Percentiles rank a stretch among this genome's conserved stretches.
Evolutionary conservation across 768 basidiomycete genomes (phyloP).

Genomic region (Lactifluus rugatus): DNA sequence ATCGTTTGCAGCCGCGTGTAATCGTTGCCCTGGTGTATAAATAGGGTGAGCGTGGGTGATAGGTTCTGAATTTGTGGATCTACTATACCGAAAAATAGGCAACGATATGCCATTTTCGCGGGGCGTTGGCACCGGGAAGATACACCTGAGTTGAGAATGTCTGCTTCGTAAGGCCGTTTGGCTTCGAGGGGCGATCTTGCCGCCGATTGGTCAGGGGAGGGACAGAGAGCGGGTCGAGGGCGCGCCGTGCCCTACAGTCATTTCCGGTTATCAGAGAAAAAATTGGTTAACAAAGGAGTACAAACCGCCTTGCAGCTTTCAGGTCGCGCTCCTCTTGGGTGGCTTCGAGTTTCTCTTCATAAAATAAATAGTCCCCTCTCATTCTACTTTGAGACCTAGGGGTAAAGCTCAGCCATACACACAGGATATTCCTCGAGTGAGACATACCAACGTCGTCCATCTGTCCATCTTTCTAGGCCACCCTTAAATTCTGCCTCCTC

Average conservation of each 20-base stretch:
- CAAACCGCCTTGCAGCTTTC: slow-evolving; percentile 67
- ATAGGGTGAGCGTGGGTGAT: slow-evolving; percentile 1
- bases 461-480: slow-evolving; percentile 65
- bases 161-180: slow-evolving; percentile 77
- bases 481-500: slow-evolving; percentile 68
- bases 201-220: slow-evolving; percentile 54
- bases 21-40: slow-evolving; percentile 47
- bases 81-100: slow-evolving; percentile 66
- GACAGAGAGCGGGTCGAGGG: slow-evolving; percentile 49
- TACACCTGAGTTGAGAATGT: slow-evolving; percentile 73
- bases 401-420: background rate
- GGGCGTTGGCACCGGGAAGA: slow-evolving; percentile 45
- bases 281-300: background rate
- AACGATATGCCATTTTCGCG: slow-evolving; percentile 75
- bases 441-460: slow-evolving; percentile 64
- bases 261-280: background rate
- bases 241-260: slow-evolving; percentile 40
- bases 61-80: background rate
- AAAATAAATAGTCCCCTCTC: slow-evolving; percentile 75
- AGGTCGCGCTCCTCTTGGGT: slow-evolving; percentile 72
- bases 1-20: slow-evolving; percentile 61
- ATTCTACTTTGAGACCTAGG: slow-evolving; percentile 76
- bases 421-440: background rate
- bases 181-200: slow-evolving; percentile 70
- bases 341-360: slow-evolving; percentile 75